A percentile compares a stretch with the other conserved stretches of the same genome.
Conservation (phyloP, 2,329 filamentous ascomycete genomes). For the Magnaporthiopsis rhizophila region DNA sequence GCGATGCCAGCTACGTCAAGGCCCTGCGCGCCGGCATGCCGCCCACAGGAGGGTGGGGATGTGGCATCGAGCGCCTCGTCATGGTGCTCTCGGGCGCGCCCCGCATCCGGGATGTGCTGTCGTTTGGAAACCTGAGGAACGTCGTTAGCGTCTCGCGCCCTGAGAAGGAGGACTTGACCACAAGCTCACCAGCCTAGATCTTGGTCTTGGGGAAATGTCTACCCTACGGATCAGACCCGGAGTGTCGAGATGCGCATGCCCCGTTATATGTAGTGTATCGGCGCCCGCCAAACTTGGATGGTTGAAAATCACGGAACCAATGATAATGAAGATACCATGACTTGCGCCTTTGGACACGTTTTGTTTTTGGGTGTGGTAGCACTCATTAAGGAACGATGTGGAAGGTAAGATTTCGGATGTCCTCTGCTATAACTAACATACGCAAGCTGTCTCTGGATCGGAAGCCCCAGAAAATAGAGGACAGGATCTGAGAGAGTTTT, state of each 20-base stretch:
- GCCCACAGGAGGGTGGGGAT: conserved; percentile 96
- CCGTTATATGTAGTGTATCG: background rate
- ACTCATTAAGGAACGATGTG: too few relatives aligned
- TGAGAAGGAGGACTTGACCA: background rate
- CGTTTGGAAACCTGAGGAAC: conserved; percentile 77
- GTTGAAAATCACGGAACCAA: background rate
- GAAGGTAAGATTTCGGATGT: too few relatives aligned
- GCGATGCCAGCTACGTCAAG: conserved; percentile 77
- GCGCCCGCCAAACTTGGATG: background rate
- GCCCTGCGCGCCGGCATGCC: conserved; percentile 84
- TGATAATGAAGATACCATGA: background rate
- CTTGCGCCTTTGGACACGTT: too few relatives aligned
- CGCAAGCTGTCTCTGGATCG: too few relatives aligned
- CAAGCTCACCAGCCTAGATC: background rate
- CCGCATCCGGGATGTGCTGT: conserved; percentile 77
- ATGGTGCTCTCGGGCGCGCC: conserved; percentile 80
- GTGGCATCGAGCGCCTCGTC: conserved; percentile 79
- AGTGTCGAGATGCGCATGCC: background rate
- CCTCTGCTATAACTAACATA: too few relatives aligned
- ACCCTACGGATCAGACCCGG: too few relatives aligned
- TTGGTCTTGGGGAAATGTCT: background rate
- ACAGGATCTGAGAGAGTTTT: too few relatives aligned
- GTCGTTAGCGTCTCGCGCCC: conserved; percentile 43
- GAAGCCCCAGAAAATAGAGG: too few relatives aligned
- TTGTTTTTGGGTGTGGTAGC: too few relatives aligned